Evolutionary conservation across 2,329 filamentous ascomycete species (phyloP).

Genomic region (Claviceps capensis): DNA sequence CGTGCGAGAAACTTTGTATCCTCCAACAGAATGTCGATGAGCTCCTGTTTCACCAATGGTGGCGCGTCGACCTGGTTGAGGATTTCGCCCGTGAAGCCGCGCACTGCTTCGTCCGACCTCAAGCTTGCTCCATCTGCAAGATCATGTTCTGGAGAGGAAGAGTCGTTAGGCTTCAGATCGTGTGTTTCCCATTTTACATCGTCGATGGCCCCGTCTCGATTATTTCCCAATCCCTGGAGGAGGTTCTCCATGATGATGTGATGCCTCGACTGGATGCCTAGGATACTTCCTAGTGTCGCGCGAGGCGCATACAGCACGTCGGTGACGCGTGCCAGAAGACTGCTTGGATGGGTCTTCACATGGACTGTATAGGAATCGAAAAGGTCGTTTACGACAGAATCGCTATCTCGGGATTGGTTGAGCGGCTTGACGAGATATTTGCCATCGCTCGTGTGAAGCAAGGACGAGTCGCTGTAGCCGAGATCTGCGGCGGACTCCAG

Average conservation of each 20-base stretch:
- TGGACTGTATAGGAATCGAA: constrained; percentile 50
- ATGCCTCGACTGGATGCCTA: constrained; percentile 51
- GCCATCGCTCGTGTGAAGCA: constrained; percentile 53
- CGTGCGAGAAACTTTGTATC: constrained; percentile 51
- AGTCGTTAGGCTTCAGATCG: constrained; percentile 60
- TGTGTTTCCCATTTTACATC: constrained; percentile 49
- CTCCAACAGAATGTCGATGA: constrained; percentile 39
- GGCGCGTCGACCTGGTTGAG: constrained; percentile 49
- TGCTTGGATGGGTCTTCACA: constrained; percentile 45
- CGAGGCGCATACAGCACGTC: constrained; percentile 49
- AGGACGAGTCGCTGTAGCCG: constrained; percentile 64
- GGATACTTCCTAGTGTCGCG: constrained; percentile 41
- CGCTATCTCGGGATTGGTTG: constrained; percentile 54
- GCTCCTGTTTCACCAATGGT: constrained; percentile 37
- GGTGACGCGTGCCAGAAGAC: constrained; percentile 56
- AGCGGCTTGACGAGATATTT: constrained; percentile 60
- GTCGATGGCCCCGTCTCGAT: constrained; percentile 22
- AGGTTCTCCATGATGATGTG: constrained; percentile 72
- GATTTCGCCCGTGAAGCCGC: constrained; percentile 53
- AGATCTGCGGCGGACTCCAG: constrained; percentile 46
- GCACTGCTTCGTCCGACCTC: constrained; percentile 50
- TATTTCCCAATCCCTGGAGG: constrained; percentile 40
- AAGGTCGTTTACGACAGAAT: constrained; percentile 54
- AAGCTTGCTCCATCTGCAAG: constrained; percentile 46
- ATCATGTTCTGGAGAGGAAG: constrained; percentile 65